Base-by-base conservation (phyloP, 371 early-diverging fungal species). In the Syncephalastrum contaminatum region DNA sequence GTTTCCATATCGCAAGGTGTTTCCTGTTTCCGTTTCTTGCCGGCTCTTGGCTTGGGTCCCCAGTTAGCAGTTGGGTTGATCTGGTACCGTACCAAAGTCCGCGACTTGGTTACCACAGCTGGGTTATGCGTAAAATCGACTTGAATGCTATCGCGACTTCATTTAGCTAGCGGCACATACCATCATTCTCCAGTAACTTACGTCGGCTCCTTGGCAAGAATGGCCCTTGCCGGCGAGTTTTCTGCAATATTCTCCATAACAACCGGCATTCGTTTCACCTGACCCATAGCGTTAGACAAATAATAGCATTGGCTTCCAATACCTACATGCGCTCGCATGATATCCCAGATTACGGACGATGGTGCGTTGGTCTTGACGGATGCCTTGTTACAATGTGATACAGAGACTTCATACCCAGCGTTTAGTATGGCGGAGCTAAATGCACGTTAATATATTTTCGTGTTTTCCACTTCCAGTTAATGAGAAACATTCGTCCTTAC, bases 281-380 rank as follows among this genome's bases (percentile, higher is more conserved):
- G 42, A 82, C 77, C 67, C 72, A 53, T 19, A 10, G 5, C 27
- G 43, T n/a, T 13, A 21, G 44, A 45, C 16, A 27, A 20, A 12
- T 41, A 20, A 20, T n/a, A 21, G 15, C 20, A 30, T 15, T 8
- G 13, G 25, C 7, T 18, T 4, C n/a, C n/a, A 14, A 48, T 36
- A 13, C 20, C 22, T 41, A 21, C 10, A 41, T 46, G 41, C 8
- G 78, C 76, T 47, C 93, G 71, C 76, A 99, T 77, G 40, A 98
- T 77, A 66, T 97, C 96, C 95, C 98, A 97, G n/a, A 99, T 62
- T 2, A 95, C 86, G 7, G 68, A 51, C 2, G 89, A 60, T 10
- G 98, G 98, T 0, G 99, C 99, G 72, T 96, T 80, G 0, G 99
- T 99, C 73, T 99, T 99, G 62, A 99, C 77, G 0, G 93, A 84